Percentiles rank a stretch among this genome's conserved stretches.
These are phyloP conservation scores for Cutaneotrichosporon sp. DNA, from an alignment of 1,284 basidiomycete species.

Conservation along the genomic window DNA sequence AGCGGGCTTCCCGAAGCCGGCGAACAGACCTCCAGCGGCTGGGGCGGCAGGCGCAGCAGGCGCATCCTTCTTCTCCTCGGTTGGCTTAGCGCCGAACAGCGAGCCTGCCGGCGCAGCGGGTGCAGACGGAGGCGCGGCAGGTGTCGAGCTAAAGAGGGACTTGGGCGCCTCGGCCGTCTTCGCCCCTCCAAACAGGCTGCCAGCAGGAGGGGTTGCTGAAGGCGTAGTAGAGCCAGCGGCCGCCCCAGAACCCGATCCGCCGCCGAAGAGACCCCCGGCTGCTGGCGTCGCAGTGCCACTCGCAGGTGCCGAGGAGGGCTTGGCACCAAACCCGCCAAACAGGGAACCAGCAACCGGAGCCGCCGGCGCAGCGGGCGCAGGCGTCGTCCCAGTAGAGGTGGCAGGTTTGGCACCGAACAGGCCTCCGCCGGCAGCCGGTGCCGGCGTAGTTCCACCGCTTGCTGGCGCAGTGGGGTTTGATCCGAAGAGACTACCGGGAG, in stretches of 20 bases:
- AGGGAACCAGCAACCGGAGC: constrained; percentile 23
- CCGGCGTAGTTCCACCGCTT: neutral
- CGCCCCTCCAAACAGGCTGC: constrained; percentile 34
- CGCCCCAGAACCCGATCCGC: neutral
- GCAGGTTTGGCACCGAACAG: constrained; percentile 27
- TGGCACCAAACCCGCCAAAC: constrained; percentile 28
- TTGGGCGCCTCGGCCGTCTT: constrained; percentile 27
- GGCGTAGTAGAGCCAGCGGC: neutral
- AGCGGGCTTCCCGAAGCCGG: constrained; percentile 25
- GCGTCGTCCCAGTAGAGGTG: neutral
- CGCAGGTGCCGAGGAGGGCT: constrained; percentile 10
- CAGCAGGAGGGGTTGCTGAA: constrained; percentile 10
- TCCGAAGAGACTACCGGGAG: constrained; percentile 33
- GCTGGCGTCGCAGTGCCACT: constrained; percentile 23
- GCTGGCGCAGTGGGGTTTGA: constrained; percentile 5
- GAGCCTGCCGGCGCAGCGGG: constrained; percentile 11
- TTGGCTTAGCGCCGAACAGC: constrained; percentile 14
- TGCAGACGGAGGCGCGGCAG: constrained; percentile 8
- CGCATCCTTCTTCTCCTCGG: constrained; percentile 10
- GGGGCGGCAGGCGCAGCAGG: constrained; percentile 7
- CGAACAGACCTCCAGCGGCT: constrained; percentile 17
- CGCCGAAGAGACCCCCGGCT: constrained; percentile 26
- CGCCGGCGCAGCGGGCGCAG: constrained; percentile 18
- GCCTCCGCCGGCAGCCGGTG: constrained; percentile 27
- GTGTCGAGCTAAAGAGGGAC: constrained; percentile 33